Base-by-base conservation (phyloP, 805 yeast species). In the Cyberlindnera japonica region DNA sequence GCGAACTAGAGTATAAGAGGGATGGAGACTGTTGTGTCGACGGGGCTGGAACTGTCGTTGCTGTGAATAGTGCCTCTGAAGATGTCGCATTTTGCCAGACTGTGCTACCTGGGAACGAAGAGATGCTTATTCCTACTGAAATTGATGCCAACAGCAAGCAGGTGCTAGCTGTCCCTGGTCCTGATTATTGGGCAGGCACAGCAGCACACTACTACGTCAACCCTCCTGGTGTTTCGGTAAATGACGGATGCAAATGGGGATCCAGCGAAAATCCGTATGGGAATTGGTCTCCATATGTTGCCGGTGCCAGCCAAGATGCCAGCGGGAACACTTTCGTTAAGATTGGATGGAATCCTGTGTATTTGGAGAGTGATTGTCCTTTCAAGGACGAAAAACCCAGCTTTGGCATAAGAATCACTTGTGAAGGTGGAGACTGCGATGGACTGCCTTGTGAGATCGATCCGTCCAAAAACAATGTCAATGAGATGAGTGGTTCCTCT, bases 251-350 rank as follows among this genome's bases (percentile, higher is more conserved):
- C 63, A 73, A 74, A 49, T 88, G 96, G 96, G 96, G 96, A 5
- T 63, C 82, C 14, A 70, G 71, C 22, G 63, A 68, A 35, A 67
- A 83, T 44, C 81, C 93, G 14, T 68, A 69, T 49, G 96, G 96
- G 43, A 88, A 88, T 73, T 89, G 96, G 96, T 66, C 95, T 13
- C 95, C 96, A 20, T 88, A 86, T 53, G 95, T 89, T 48, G 95
- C 93, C 13, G 96, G 96, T 49, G 87, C 90, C 45, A 88, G 88
- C 68, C 77, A 77, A 71, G 95, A 86, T 60, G 63, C 61, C 46
- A 64, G 57, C 44, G 82, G 86, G 23, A 75, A 75, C 59, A 88
- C 96, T 3, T 88, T 51, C 59, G 86, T 85, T 49, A 89, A 86
- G 65, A 76, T 88, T 59, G 95, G 91, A 33, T 87, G 95, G 95